Conservation (phyloP, 306 rosid genomes). For the Canavalia ensiformis region DNA sequence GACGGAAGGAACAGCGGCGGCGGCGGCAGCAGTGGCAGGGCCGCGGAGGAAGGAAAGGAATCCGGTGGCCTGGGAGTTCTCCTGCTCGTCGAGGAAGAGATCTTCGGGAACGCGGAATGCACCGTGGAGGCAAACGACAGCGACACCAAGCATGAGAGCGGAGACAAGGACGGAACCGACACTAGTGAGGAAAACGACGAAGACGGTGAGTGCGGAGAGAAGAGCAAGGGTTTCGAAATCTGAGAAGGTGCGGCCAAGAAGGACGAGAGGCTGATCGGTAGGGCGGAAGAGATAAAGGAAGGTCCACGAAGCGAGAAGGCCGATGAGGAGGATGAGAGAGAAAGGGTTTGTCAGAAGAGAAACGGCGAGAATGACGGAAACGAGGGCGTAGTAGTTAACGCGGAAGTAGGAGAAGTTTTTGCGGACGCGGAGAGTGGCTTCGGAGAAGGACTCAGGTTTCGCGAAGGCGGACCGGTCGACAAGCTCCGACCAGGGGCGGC, state of each 20-base stretch:
- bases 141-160: conserved; percentile 70
- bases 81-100: conserved; percentile 87
- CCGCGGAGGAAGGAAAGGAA: conserved; percentile 72
- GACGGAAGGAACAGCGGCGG: conserved; percentile 57
- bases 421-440: conserved; percentile 83
- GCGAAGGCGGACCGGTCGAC: conserved; percentile 75
- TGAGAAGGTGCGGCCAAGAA: conserved; percentile 75
- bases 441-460: conserved; percentile 81
- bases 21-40: conserved; percentile 61
- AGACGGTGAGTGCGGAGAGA: conserved; percentile 62
- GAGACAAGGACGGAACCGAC: conserved; percentile 86
- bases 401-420: conserved; percentile 92
- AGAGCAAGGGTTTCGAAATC: conserved; percentile 78
- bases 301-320: conserved; percentile 83
- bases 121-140: conserved; percentile 77
- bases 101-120: conserved; percentile 89
- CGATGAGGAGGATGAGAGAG: conserved; percentile 69
- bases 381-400: conserved; percentile 72
- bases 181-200: conserved; percentile 80
- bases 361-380: conserved; percentile 62
- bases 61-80: conserved; percentile 57
- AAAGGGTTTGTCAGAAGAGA: conserved; percentile 81
- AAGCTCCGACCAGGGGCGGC: conserved; percentile 94
- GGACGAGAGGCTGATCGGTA: conserved; percentile 86
- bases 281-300: conserved; percentile 97